Evolutionary conservation across 2,329 filamentous ascomycete genomes (phyloP).

Genomic region (Botrytis hyacinthi): DNA sequence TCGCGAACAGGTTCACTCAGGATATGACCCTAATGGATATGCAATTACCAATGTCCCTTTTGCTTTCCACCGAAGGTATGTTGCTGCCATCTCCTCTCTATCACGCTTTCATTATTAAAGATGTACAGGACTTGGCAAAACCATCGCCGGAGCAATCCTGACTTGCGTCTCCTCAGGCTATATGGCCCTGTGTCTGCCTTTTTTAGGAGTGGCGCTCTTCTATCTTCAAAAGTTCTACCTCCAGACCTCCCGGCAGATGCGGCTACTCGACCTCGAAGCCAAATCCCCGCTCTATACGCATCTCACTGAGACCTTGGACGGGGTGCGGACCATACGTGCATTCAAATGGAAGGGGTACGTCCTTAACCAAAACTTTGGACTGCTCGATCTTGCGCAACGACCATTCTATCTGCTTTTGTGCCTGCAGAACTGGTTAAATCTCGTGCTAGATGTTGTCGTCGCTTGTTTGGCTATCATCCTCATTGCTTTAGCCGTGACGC

Average conservation of each 20-base stretch:
- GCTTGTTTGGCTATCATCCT: neutral
- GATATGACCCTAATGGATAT: no score
- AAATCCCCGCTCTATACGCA: neutral
- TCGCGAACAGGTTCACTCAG: no score
- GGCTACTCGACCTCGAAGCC: neutral
- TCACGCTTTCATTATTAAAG: no score
- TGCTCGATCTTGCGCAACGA: neutral
- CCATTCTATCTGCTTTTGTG: neutral
- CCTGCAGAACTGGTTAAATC: neutral
- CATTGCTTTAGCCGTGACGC: neutral
- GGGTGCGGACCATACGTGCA: neutral
- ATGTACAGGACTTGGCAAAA: no score
- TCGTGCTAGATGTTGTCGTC: neutral
- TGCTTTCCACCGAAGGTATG: no score
- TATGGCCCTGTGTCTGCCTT: no score
- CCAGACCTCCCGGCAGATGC: neutral
- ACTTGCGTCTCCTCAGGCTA: no score
- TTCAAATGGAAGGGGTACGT: neutral
- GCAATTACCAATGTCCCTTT: no score
- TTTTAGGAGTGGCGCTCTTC: no score
- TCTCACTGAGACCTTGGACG: neutral
- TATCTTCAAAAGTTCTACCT: neutral
- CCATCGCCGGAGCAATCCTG: no score
- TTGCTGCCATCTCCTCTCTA: no score
- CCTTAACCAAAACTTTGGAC: neutral